Evolutionary conservation across 805 yeast genomes (phyloP).

Genomic region (Candida ovalis): DNA sequence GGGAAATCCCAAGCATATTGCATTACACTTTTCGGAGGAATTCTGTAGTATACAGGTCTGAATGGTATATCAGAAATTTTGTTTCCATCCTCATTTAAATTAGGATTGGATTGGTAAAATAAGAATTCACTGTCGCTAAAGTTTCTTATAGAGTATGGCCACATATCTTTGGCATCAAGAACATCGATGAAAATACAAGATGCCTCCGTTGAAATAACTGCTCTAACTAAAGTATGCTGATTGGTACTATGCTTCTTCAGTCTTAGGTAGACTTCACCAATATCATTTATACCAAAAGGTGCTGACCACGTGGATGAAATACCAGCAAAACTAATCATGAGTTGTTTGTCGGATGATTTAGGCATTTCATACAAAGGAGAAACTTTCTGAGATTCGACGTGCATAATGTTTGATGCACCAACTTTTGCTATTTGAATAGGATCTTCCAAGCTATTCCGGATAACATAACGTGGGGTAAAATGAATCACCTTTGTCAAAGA

Average conservation of each 20-base stretch:
- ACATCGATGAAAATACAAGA: slow-evolving; percentile 79
- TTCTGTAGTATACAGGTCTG: slow-evolving; percentile 72
- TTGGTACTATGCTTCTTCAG: slow-evolving; percentile 52
- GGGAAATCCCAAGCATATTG: slow-evolving; percentile 99
- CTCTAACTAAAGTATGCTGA: slow-evolving; percentile 67
- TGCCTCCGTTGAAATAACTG: slow-evolving; percentile 72
- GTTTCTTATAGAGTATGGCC: slow-evolving; percentile 94
- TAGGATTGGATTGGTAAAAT: slow-evolving; percentile 83
- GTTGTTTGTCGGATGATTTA: slow-evolving; percentile 51
- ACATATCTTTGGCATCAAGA: slow-evolving; percentile 64
- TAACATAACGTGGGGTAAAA: slow-evolving; percentile 76
- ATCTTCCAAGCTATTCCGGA: slow-evolving; percentile 57
- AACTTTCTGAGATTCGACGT: slow-evolving; percentile 44
- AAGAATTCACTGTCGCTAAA: slow-evolving; percentile 84
- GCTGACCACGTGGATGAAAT: slow-evolving; percentile 73
- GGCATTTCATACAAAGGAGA: slow-evolving; percentile 65
- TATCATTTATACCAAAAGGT: slow-evolving; percentile 78
- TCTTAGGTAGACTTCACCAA: slow-evolving; percentile 78
- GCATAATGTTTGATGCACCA: slow-evolving; percentile 52
- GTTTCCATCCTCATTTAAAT: slow-evolving; percentile 59
- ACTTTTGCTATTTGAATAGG: slow-evolving; percentile 61
- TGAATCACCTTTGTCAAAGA: slow-evolving; percentile 72
- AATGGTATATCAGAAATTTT: slow-evolving; percentile 52
- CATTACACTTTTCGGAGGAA: slow-evolving; percentile 92
- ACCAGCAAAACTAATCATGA: slow-evolving; percentile 56